A percentile compares a stretch with the other conserved stretches of the same genome.
phyloP scores from a whole-genome alignment of 306 rosid species.

The Rosa rugosa region DNA sequence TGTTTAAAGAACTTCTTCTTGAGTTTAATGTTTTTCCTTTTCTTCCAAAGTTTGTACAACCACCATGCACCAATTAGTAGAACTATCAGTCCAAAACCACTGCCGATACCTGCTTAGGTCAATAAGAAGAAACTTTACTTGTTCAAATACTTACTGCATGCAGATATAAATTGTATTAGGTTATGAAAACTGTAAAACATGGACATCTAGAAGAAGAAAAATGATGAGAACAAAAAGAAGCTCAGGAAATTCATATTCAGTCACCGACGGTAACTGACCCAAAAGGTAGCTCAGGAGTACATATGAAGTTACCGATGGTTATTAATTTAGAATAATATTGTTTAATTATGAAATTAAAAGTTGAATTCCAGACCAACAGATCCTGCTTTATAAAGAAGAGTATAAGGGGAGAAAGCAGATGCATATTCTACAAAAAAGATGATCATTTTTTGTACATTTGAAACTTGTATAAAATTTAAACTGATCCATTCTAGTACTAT shows the following conservation, averaged over 20 bases:
- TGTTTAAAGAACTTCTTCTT: conserved; percentile 21
- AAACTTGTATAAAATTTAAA: background rate
- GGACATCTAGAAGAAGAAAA: background rate
- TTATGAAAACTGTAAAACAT: background rate
- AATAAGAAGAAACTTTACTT: background rate
- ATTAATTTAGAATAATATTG: too few species aligned
- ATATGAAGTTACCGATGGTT: background rate
- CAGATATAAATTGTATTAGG: background rate
- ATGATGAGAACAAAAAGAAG: background rate
- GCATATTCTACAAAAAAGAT: background rate
- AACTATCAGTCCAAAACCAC: conserved; percentile 14
- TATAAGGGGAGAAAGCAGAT: too few species aligned
- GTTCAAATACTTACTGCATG: background rate
- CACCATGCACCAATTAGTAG: conserved; percentile 7
- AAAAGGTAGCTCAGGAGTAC: background rate
- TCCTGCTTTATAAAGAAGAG: background rate
- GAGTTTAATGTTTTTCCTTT: background rate
- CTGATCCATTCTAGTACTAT: background rate
- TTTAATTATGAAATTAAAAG: background rate
- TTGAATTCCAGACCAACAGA: background rate
- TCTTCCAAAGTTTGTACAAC: background rate
- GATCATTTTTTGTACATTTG: background rate
- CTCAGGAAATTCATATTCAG: background rate
- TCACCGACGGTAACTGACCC: too few species aligned
- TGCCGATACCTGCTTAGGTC: conserved; percentile 16